Evolutionary conservation across 176 grass and related monocot genomes (phyloP).

Genomic region (Carex pumila): DNA sequence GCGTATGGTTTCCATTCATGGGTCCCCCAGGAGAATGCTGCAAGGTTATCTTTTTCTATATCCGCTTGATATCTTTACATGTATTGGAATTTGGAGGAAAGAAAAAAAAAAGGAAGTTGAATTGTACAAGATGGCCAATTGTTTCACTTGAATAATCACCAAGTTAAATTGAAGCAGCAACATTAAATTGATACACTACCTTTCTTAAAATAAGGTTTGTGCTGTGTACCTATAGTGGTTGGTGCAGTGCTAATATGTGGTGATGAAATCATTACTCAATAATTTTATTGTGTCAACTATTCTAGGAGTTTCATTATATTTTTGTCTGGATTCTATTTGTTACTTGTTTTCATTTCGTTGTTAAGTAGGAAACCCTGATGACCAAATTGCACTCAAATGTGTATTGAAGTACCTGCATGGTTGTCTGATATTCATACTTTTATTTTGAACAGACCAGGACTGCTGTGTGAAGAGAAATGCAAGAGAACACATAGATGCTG

Average conservation of each 20-base stretch:
- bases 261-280: background rate
- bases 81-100: background rate
- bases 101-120: background rate
- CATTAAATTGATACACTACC: background rate
- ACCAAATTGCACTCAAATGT: background rate
- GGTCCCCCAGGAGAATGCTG: slow-evolving; percentile 53
- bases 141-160: background rate
- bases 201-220: background rate
- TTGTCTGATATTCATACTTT: background rate
- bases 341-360: background rate
- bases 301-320: background rate
- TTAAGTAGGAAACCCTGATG: background rate
- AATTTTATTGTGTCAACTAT: background rate
- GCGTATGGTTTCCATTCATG: slow-evolving; percentile 52
- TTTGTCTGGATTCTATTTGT: background rate
- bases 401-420: background rate
- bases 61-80: background rate
- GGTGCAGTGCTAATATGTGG: background rate
- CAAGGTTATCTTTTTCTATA: slow-evolving; percentile 39
- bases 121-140: background rate
- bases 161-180: background rate
- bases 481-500: slow-evolving; percentile 35
- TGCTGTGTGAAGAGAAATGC: background rate
- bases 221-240: background rate
- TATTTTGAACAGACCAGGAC: background rate